Evolutionary conservation across 257 asterid genomes (phyloP).

Genomic region (Perilla frutescens): DNA sequence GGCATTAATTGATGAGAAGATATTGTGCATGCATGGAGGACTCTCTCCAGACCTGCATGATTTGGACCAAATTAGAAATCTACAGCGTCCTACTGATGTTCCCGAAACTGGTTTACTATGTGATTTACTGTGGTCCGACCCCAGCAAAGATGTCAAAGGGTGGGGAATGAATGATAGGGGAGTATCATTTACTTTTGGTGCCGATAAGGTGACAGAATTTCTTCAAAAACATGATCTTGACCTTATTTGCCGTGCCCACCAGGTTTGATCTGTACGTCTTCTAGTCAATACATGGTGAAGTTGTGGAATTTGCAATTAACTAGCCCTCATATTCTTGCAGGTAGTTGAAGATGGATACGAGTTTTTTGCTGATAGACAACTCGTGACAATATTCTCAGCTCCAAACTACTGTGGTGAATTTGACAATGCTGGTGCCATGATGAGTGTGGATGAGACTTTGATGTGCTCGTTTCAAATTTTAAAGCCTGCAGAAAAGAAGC

Average conservation of each 20-base stretch:
- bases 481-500: conserved; percentile 76
- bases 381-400: conserved; percentile 80
- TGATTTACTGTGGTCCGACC: conserved; percentile 81
- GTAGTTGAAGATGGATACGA: conserved; percentile 88
- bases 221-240: conserved; percentile 78
- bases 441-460: conserved; percentile 80
- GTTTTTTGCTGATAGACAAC: conserved; percentile 79
- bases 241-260: conserved; percentile 86
- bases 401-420: conserved; percentile 85
- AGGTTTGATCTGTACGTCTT: conserved; percentile 47
- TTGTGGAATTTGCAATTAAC: neutral
- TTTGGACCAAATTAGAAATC: conserved; percentile 66
- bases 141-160: conserved; percentile 67
- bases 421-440: conserved; percentile 87
- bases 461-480: conserved; percentile 87
- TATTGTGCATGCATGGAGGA: conserved; percentile 86
- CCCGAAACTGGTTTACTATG: conserved; percentile 75
- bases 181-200: conserved; percentile 73
- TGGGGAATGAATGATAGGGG: conserved; percentile 81
- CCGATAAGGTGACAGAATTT: conserved; percentile 69
- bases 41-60: conserved; percentile 70
- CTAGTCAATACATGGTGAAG: neutral
- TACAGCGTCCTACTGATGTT: conserved; percentile 70
- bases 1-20: conserved; percentile 72
- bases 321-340: conserved; percentile 36